Evolutionary conservation across 2,329 filamentous ascomycete genomes (phyloP), one percentile per base, ranked within the genome.

Genomic region (Diaporthe citri): DNA sequence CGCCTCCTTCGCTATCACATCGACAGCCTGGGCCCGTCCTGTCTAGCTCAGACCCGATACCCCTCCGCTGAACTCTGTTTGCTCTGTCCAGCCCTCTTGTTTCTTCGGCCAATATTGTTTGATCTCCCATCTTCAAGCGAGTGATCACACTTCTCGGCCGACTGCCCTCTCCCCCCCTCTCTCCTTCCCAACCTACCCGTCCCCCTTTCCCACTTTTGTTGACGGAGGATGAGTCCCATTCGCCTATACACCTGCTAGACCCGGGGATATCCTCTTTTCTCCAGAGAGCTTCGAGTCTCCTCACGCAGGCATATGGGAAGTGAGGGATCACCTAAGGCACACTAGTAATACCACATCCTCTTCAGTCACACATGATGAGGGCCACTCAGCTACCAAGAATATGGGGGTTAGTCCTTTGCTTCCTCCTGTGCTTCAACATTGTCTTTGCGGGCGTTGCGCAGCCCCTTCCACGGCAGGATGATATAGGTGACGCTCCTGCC

Each of bases 401-500:
- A 72, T 74, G 66, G 74, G 57, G 46, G 13, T 59, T 48, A n/a
- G 36, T 67, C 25, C 15, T 76, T 34, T 70, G 72, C 59, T 66
- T 72, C 22, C 41, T 76, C 5, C 25, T 76, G 67, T 76, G 72
- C 51, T 57, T 74, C 34, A 55, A 76, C 59, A 28, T 74, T 39
- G 74, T 48, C 59, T 51, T 55, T 12, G 74, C 74, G 25, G 72
- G 74, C 52, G 60, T 76, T 59, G 72, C 70, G 67, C 74, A 31
- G 41, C 74, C 72, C n/a, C 52, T 74, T 52, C 72, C 74, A 69
- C 72, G 74, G 46, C 74, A 71, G 31, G 72, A 72, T 17, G 67
- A 55, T 5, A 25, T 60, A 28, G 52, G 28, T 28, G 57, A 56
- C 4, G 48, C 59, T 43, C n/a, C 67, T 25, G 10, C 22, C 6